phyloP scores from a whole-genome alignment of 202 grass and related monocot genomes.

The Zoysia matrella region DNA sequence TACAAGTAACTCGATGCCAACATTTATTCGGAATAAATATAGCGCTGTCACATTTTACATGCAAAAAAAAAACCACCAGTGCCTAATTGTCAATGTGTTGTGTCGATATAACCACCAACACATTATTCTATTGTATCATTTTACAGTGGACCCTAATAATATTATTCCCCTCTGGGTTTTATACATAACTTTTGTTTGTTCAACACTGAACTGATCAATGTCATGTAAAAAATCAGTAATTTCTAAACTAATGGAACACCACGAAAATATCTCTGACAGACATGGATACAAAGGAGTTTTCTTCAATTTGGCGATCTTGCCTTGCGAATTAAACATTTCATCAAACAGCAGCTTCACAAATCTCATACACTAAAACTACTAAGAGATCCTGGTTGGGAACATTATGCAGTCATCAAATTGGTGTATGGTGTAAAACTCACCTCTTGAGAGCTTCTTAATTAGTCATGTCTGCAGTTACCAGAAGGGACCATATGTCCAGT shows the following conservation, averaged over 20 bases:
- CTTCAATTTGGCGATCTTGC: constrained; percentile 60
- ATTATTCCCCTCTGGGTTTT: background rate
- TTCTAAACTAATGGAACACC: constrained; percentile 3
- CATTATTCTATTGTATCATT: constrained; percentile 15
- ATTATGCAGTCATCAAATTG: constrained; percentile 6
- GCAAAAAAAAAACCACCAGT: background rate
- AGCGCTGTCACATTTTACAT: background rate
- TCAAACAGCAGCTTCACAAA: constrained; percentile 68
- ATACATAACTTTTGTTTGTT: background rate
- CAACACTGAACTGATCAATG: background rate
- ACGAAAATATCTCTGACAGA: background rate
- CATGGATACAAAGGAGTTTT: constrained; percentile 15
- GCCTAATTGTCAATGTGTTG: background rate
- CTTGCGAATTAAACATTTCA: constrained; percentile 59
- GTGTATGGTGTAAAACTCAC: constrained; percentile 44
- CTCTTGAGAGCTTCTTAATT: constrained; percentile 67
- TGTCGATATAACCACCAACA: background rate
- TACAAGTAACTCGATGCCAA: background rate
- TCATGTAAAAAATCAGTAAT: background rate
- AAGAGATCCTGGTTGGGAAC: constrained; percentile 34
- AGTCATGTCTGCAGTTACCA: constrained; percentile 49
- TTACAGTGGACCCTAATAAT: constrained; percentile 37
- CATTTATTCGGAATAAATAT: constrained; percentile 21
- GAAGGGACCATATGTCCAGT: constrained; percentile 55
- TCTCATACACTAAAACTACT: constrained; percentile 43